A percentile compares a stretch with the other conserved stretches of the same genome.
These are phyloP conservation scores for Emiliania huxleyi DNA, from an alignment of 78 protist genomes.

Conservation along the genomic window DNA sequence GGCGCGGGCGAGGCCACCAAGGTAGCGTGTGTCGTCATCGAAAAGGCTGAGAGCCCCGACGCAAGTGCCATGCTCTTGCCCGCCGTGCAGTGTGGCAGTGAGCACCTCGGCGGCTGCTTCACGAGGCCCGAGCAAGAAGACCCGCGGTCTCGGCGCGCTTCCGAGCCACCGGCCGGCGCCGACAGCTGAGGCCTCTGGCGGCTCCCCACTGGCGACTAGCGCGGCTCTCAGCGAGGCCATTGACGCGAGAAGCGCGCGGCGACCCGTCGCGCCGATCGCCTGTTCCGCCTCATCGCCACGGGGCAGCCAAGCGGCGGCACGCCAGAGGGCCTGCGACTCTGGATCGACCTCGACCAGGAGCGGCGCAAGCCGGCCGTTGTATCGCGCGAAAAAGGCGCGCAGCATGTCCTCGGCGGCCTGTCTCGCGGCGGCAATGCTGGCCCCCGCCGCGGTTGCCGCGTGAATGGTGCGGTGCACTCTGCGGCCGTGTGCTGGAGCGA, in stretches of 20 bases:
- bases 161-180: background rate
- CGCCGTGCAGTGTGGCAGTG: background rate
- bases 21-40: background rate
- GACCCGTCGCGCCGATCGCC: no score
- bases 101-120: background rate
- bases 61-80: background rate
- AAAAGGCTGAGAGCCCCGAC: background rate
- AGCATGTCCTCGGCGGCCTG: background rate
- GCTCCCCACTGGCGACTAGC: no score
- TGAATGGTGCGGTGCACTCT: no score
- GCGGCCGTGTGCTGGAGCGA: no score
- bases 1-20: background rate
- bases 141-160: background rate
- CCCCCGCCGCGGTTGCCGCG: no score
- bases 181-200: background rate
- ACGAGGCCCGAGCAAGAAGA: background rate
- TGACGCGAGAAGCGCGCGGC: no score
- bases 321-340: background rate
- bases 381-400: background rate
- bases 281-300: no score
- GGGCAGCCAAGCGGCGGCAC: no score
- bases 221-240: no score
- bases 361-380: background rate
- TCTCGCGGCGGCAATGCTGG: no score
- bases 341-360: background rate